These are phyloP conservation scores for Paramyrothecium roridum DNA, from an alignment of 2,329 filamentous ascomycete genomes.

Conservation along the genomic window DNA sequence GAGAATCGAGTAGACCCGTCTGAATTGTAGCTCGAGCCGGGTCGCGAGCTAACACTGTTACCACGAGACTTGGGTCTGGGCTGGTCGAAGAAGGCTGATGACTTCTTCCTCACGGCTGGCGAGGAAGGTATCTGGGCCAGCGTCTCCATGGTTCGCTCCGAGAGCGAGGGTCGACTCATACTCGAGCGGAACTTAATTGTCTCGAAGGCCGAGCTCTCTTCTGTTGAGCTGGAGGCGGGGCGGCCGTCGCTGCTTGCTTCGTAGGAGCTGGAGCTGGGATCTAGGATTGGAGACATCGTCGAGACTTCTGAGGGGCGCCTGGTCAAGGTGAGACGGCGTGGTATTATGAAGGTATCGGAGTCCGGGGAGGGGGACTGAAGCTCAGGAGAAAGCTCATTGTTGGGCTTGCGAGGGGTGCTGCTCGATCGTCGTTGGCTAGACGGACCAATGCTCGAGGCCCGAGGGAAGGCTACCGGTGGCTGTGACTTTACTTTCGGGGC, in stretches of 20 bases:
- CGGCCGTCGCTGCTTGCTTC: constrained; percentile 10
- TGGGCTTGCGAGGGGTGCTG: constrained; percentile 17
- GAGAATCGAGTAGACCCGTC: constrained; percentile 53
- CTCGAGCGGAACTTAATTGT: constrained; percentile 14
- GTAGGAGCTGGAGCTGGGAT: constrained; percentile 12
- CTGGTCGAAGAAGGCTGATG: constrained; percentile 70
- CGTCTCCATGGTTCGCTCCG: constrained; percentile 84
- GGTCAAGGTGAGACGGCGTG: constrained; percentile 24
- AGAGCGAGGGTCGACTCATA: constrained; percentile 56
- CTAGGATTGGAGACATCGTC: constrained; percentile 16
- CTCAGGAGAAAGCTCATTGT: constrained; percentile 17
- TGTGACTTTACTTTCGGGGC: constrained; percentile 13
- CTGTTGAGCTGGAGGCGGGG: constrained; percentile 13
- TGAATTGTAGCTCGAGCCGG: constrained; percentile 59
- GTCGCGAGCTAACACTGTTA: constrained; percentile 42
- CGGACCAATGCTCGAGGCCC: constrained; percentile 12
- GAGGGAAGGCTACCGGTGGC: constrained; percentile 11
- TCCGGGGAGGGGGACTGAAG: constrained; percentile 11
- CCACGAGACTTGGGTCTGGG: constrained; percentile 53
- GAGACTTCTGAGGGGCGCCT: constrained; percentile 25
- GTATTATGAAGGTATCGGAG: constrained; percentile 16
- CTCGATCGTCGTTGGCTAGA: constrained; percentile 14
- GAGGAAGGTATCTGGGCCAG: constrained; percentile 75
- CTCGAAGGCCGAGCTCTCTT: constrained; percentile 12
- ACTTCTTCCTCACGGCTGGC: constrained; percentile 63